phyloP scores from a whole-genome alignment of 1,139 yeast genomes.

The Taphrina betulina region DNA sequence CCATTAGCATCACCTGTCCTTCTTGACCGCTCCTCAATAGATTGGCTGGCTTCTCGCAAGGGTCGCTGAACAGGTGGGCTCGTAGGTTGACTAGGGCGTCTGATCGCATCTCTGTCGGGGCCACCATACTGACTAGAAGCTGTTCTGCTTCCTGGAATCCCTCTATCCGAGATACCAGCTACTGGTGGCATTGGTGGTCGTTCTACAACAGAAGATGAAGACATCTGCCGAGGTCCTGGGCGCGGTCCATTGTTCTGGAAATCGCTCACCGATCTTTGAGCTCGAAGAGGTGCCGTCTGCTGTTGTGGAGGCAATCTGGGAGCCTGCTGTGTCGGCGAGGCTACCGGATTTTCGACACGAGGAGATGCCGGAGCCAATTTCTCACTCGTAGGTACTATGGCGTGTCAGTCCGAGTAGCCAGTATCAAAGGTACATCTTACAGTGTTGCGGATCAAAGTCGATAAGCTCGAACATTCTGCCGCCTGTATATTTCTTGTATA shows the following conservation, averaged over 20 bases:
- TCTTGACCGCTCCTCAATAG: no score
- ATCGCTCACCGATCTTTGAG: neutral
- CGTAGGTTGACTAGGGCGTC: neutral
- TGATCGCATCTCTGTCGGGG: neutral
- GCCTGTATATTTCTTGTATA: constrained; percentile 67
- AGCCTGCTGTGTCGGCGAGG: no score
- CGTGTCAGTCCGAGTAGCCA: no score
- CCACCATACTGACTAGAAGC: constrained; percentile 17
- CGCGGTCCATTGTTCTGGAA: neutral
- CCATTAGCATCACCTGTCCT: no score
- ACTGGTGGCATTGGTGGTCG: neutral
- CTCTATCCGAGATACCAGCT: neutral
- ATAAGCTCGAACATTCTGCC: constrained; percentile 63
- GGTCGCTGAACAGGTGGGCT: no score
- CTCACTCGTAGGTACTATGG: no score
- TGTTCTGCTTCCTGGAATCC: neutral
- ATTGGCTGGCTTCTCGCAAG: no score
- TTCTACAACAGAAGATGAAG: neutral
- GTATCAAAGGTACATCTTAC: no score
- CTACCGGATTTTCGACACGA: no score
- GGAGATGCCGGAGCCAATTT: no score
- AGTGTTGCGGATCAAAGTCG: constrained; percentile 40
- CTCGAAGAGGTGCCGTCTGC: neutral
- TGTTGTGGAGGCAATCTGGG: neutral
- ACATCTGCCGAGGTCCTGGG: neutral